A percentile compares a stretch with the other conserved stretches of the same genome.
Conservation (phyloP, 2,329 filamentous ascomycete species). For the Blastomyces parvus region DNA sequence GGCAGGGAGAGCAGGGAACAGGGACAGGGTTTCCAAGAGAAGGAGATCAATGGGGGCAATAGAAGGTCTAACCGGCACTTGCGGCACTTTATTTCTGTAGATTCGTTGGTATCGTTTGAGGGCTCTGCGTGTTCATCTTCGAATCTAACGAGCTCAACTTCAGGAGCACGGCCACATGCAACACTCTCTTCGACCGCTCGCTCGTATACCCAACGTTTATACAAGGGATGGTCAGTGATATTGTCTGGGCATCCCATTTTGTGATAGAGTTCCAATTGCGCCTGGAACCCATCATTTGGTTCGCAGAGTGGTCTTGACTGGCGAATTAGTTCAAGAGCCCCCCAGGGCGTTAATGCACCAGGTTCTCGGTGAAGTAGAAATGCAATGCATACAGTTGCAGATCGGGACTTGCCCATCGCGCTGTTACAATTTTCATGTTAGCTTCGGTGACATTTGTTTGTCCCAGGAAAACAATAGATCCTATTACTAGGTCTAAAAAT, state of each 20-base stretch:
- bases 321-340: conserved; percentile 62
- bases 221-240: conserved; percentile 60
- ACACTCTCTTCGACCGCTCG: conserved; percentile 57
- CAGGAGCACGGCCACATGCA: conserved; percentile 68
- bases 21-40: conserved; percentile 7
- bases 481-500: background rate
- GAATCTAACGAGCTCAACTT: conserved; percentile 66
- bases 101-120: conserved; percentile 18
- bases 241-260: conserved; percentile 70
- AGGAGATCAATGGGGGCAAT: conserved; percentile 7
- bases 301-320: conserved; percentile 67
- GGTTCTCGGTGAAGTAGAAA: conserved; percentile 61
- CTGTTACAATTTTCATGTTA: conserved; percentile 40
- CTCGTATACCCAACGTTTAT: conserved; percentile 68
- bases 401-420: conserved; percentile 93
- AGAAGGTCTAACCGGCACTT: conserved; percentile 62
- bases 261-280: conserved; percentile 78
- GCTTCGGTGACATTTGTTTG: background rate
- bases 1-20: background rate
- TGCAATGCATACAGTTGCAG: conserved; percentile 71
- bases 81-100: conserved; percentile 68
- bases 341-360: conserved; percentile 48
- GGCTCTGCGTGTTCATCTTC: conserved; percentile 40
- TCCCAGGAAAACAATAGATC: background rate
- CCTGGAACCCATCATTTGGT: conserved; percentile 86